phyloP scores from a whole-genome alignment of 2,329 filamentous ascomycete genomes.

The Purpureocillium takamizusanense region DNA sequence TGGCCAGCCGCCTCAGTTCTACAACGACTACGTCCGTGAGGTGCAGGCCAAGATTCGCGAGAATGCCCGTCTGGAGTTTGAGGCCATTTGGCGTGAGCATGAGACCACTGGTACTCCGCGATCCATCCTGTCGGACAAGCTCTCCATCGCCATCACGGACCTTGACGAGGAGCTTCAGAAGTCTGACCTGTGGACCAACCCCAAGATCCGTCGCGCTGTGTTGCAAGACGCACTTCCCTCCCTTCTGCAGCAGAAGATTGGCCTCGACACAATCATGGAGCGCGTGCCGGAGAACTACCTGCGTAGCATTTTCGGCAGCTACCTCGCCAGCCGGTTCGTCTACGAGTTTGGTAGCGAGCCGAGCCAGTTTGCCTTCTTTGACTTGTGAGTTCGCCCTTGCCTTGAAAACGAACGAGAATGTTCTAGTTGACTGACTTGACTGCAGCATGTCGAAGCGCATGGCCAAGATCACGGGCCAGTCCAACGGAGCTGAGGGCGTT shows the following conservation, averaged over 20 bases:
- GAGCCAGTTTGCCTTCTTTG: constrained; percentile 96
- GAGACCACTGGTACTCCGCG: constrained; percentile 70
- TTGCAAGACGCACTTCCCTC: constrained; percentile 79
- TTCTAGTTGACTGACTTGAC: background rate
- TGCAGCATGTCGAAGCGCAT: constrained; percentile 57
- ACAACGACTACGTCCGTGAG: constrained; percentile 82
- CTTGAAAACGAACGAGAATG: background rate
- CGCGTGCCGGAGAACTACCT: constrained; percentile 89
- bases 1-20: constrained; percentile 79
- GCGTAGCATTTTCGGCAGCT: constrained; percentile 90
- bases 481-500: constrained; percentile 16
- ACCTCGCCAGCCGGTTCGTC: constrained; percentile 89
- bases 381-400: constrained; percentile 63
- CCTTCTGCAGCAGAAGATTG: constrained; percentile 79
- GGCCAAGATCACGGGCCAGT: constrained; percentile 30
- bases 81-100: constrained; percentile 95
- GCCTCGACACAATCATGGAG: constrained; percentile 75
- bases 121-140: constrained; percentile 82
- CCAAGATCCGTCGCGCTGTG: constrained; percentile 67
- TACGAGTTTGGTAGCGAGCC: constrained; percentile 90
- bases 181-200: constrained; percentile 83
- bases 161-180: constrained; percentile 93
- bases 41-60: constrained; percentile 87
- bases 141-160: constrained; percentile 89
- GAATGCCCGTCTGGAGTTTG: constrained; percentile 90